Evolutionary conservation across 1,139 yeast species (phyloP), one percentile per base, ranked within the genome.

Genomic region (Geotrichum carabidarum): DNA sequence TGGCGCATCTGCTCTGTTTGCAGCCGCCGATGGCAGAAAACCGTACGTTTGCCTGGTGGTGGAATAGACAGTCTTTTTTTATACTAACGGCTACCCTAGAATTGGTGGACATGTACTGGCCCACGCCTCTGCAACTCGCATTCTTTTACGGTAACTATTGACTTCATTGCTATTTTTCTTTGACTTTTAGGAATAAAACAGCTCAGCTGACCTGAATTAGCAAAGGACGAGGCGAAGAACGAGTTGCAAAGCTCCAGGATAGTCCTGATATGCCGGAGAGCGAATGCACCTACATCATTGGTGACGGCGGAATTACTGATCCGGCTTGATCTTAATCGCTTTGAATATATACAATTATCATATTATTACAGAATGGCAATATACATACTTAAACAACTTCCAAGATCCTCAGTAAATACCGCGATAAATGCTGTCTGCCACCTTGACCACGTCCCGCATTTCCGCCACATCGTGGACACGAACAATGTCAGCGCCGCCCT

Each of bases 381-480:
- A 37, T 2, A 8, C n/a, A 37, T 37, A 37, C 35, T 8, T 8
- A 37, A 37, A n/a, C n/a, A 12, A 37, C 15, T n/a, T n/a, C 3
- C 6, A 37, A 12, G 6, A 37, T 11, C 2, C 2, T 35, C 40
- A 38, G 36, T 18, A 50, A 38, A 58, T 35, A 14, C 68, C 69
- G 64, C 77, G 79, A 66, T 87, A 86, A 45, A 88, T 77, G 0
- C 94, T 93, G 72, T 93, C 97, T 7, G 91, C 90, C 60, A 86
- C 75, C 38, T 73, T 69, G 27, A 82, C 76, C 8, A 84, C 86
- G 63, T 88, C 84, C 46, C 75, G 74, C 66, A 84, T 82, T 58
- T 80, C 85, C 56, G 71, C 74, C 27, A 86, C 88, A 68, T 93
- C 95, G 68, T 93, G 99, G 2, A 91, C 96, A 53, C 99, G 74